phyloP scores from a whole-genome alignment of 345 rosid genomes.

The Brassica incana region DNA sequence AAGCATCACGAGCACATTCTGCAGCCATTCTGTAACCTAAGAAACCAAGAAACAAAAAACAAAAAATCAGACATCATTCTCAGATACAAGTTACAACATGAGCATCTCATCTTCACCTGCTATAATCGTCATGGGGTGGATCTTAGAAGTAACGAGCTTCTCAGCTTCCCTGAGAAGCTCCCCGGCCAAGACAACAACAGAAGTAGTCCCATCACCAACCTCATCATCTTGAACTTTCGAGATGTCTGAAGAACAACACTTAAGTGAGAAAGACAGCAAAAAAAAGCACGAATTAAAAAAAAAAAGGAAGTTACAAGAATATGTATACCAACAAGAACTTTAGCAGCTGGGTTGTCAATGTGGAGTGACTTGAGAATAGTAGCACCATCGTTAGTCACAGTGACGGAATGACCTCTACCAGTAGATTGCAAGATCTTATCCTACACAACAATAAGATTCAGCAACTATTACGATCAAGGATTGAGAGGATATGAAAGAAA shows the following conservation, averaged over 20 bases:
- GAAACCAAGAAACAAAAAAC: constrained; percentile 22
- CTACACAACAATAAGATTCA: constrained; percentile 28
- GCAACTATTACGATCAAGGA: too few relatives aligned
- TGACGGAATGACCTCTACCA: constrained; percentile 75
- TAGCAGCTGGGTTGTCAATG: constrained; percentile 95
- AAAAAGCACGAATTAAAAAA: neutral
- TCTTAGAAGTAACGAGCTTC: constrained; percentile 83
- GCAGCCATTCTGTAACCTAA: constrained; percentile 94
- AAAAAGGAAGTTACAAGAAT: neutral
- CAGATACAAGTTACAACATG: too few relatives aligned
- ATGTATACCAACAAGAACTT: constrained; percentile 84
- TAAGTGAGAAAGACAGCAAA: neutral
- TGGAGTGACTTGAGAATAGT: constrained; percentile 94
- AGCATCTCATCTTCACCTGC: constrained; percentile 48
- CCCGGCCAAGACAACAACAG: constrained; percentile 98
- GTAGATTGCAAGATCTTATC: constrained; percentile 98
- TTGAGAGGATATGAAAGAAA: neutral
- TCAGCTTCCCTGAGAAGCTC: constrained; percentile 96
- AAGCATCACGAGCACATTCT: constrained; percentile 82
- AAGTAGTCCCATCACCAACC: constrained; percentile 99
- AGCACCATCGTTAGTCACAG: constrained; percentile 97
- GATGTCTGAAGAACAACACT: constrained; percentile 51
- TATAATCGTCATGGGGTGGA: constrained; percentile 97
- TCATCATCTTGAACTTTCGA: constrained; percentile 99
- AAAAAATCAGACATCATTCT: neutral